These are phyloP conservation scores for Tympanopsis confertula DNA, from an alignment of 2,329 filamentous ascomycete genomes.

Conservation along the genomic window DNA sequence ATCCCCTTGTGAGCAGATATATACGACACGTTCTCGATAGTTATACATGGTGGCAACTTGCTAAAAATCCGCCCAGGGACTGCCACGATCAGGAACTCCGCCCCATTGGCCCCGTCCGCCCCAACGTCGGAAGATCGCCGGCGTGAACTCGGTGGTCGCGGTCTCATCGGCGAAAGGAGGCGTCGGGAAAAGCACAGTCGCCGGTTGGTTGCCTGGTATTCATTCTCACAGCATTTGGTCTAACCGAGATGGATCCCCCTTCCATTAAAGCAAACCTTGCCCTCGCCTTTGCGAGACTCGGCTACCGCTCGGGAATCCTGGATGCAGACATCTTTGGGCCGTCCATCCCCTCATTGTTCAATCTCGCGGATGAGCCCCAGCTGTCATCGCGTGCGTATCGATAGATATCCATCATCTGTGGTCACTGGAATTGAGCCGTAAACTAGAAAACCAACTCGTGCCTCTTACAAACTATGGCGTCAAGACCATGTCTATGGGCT, in stretches of 20 bases:
- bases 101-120: constrained; percentile 73
- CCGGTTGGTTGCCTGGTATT: constrained; percentile 39
- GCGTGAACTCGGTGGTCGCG: constrained; percentile 87
- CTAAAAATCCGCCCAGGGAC: constrained; percentile 43
- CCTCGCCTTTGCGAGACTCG: constrained; percentile 71
- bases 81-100: constrained; percentile 66
- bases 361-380: constrained; percentile 67
- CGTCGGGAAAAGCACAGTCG: constrained; percentile 93
- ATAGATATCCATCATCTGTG: not conserved
- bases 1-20: constrained; percentile 57
- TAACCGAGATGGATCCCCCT: not conserved
- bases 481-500: constrained; percentile 98
- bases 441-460: constrained; percentile 63
- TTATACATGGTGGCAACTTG: constrained; percentile 2
- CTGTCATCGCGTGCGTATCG: constrained; percentile 54
- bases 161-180: constrained; percentile 95
- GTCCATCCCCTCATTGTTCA: constrained; percentile 80
- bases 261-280: constrained; percentile 62
- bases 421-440: not conserved
- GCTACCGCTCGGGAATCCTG: constrained; percentile 76
- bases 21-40: not conserved
- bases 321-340: constrained; percentile 96
- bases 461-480: constrained; percentile 90
- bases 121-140: constrained; percentile 65
- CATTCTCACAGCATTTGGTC: not conserved